Percentiles rank a stretch among this genome's conserved stretches.
Conservation (phyloP, 2,329 filamentous ascomycete species). For the Neocatenulostroma microsporum region DNA sequence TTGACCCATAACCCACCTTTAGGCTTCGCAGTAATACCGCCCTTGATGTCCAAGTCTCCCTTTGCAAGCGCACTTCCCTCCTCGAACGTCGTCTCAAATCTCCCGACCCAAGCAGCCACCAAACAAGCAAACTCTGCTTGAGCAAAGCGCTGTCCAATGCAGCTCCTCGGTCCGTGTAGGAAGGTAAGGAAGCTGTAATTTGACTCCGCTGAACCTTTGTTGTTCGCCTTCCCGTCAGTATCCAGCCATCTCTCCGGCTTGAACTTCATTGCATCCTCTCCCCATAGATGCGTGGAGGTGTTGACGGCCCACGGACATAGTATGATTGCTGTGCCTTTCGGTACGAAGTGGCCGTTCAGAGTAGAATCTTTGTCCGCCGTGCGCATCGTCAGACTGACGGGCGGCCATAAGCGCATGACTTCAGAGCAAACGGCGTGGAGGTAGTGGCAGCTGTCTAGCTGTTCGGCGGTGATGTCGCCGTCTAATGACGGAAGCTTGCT, state of each 20-base stretch:
- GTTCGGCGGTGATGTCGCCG: constrained; percentile 41
- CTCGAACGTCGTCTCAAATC: constrained; percentile 62
- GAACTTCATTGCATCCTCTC: constrained; percentile 64
- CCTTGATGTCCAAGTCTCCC: constrained; percentile 57
- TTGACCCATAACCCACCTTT: constrained; percentile 63
- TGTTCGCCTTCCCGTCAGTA: constrained; percentile 43
- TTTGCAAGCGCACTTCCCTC: constrained; percentile 38
- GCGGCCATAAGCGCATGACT: constrained; percentile 62
- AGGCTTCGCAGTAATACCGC: constrained; percentile 64
- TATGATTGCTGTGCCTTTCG: constrained; percentile 61
- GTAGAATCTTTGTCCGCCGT: constrained; percentile 56
- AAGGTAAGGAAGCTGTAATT: constrained; percentile 78
- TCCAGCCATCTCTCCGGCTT: constrained; percentile 69
- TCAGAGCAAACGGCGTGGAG: constrained; percentile 74
- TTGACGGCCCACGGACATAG: constrained; percentile 62
- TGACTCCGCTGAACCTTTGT: constrained; percentile 61
- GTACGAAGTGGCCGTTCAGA: constrained; percentile 57
- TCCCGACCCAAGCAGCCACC: constrained; percentile 66
- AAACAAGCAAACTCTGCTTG: constrained; percentile 78
- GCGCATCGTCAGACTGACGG: constrained; percentile 64
- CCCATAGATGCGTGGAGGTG: constrained; percentile 63
- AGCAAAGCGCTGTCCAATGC: constrained; percentile 75
- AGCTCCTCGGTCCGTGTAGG: constrained; percentile 75
- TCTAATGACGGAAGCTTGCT: constrained; percentile 38
- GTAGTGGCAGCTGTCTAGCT: constrained; percentile 69